Base-by-base conservation (phyloP, 768 basidiomycete species). In the Coprinellus micaceus region DNA sequence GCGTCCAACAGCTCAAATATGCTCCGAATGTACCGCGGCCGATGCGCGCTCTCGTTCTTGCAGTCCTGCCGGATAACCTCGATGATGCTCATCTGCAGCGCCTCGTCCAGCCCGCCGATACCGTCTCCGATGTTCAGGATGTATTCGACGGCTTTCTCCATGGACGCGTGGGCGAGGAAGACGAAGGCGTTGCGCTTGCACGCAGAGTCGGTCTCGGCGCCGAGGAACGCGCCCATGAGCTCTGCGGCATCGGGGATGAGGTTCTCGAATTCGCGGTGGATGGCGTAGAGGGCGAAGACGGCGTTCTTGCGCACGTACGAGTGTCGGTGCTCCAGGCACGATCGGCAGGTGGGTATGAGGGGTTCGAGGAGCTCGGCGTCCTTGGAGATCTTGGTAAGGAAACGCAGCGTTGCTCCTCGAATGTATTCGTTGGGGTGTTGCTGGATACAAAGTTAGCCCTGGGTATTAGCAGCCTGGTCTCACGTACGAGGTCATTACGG, bases 351-450 rank as follows among this genome's bases (percentile, higher is more conserved):
- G 12, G 97, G 97, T 58, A 98, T 82, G 59, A 98, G 84, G 24
- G 97, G 97, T 75, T 98, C 97, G 24, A 98, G 83, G 12, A 98
- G 83, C 69, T 99, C 97, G 2, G 84, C 77, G 63, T 98, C 97
- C 70, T 90, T 89, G 17, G 89, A 81, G 52, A 99, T 89, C 77
- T 99, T 99, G 74, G 96, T 92, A 12, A 98, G 81, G 75, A 95
- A 96, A 24, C 97, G 89, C 30, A 98, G 83, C 11, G 93, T 95
- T n/a, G 94, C 92, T 44, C 97, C 97, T 36, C 97, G 91, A 64
- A 99, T 97, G 71, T 98, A 99, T 77, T 99, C 97, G 65, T 99
- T 98, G 9, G 96, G 95, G 66, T 99, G 97, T 94, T 98, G 95
- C 91, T 95, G 60, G 5, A 58, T 52, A 52, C 33, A 48, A 37